These are phyloP conservation scores for Xylaria castorea DNA, from an alignment of 495 filamentous ascomycete genomes.

Conservation along the genomic window DNA sequence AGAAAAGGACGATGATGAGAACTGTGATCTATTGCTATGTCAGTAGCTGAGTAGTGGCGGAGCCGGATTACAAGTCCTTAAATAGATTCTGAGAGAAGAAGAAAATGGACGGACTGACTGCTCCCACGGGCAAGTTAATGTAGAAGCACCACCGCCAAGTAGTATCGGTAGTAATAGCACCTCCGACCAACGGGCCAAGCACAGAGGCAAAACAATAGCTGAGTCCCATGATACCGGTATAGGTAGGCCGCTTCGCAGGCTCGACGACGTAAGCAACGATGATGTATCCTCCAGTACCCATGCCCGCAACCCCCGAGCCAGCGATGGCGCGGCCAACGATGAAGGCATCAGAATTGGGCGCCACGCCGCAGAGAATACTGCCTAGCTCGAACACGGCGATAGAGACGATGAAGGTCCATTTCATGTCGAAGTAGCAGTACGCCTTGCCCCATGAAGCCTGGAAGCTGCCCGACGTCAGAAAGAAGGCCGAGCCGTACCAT, in stretches of 20 bases:
- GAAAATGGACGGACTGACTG: neutral
- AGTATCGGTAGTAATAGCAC: conserved; percentile 64
- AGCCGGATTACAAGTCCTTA: too few relatives aligned
- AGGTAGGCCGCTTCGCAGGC: conserved; percentile 40
- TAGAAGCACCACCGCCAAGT: conserved; percentile 69
- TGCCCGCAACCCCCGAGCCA: neutral
- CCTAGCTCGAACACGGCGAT: conserved; percentile 51
- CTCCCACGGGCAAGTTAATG: conserved; percentile 70
- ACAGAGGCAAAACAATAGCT: conserved; percentile 43
- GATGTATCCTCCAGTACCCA: neutral
- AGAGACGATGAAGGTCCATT: conserved; percentile 37
- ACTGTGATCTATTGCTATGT: conserved; percentile 48
- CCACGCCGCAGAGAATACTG: conserved; percentile 53
- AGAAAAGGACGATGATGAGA: conserved; percentile 53
- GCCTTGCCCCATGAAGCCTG: conserved; percentile 27
- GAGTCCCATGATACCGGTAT: conserved; percentile 48
- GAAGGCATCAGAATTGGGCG: conserved; percentile 48
- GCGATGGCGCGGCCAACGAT: conserved; percentile 1
- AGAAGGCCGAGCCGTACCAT: conserved; percentile 49
- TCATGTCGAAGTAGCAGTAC: conserved; percentile 53
- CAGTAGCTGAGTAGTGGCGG: neutral
- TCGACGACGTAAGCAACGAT: neutral
- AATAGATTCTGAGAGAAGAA: too few relatives aligned
- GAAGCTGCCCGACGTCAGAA: conserved; percentile 32
- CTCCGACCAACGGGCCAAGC: conserved; percentile 61